Percentiles rank a stretch among this genome's conserved stretches.
Evolutionary conservation across 176 grass and related monocot species (phyloP).

Genomic region (Oryza meyeriana): DNA sequence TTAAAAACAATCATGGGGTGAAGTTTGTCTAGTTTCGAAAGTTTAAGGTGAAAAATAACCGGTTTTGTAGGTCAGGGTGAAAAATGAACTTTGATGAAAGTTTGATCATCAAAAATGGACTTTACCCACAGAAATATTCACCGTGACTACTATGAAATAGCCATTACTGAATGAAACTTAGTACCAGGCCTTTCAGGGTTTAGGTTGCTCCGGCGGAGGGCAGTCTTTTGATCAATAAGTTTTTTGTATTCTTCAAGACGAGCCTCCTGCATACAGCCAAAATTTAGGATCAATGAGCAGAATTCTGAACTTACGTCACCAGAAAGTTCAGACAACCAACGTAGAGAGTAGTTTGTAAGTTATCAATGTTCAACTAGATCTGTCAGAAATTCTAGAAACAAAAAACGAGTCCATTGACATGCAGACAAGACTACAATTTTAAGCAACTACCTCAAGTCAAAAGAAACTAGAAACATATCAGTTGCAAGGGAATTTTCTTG

Average conservation of each 20-base stretch:
- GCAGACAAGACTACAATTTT: background rate
- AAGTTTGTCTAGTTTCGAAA: too few relatives aligned
- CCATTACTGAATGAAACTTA: background rate
- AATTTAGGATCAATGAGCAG: background rate
- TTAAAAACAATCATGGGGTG: too few relatives aligned
- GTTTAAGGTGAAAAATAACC: too few relatives aligned
- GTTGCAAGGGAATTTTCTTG: background rate
- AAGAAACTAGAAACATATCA: constrained; percentile 2
- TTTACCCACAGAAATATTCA: background rate
- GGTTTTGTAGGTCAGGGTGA: too few relatives aligned
- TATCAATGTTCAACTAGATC: constrained; percentile 12
- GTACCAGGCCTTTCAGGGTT: constrained; percentile 97
- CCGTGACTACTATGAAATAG: constrained; percentile 10
- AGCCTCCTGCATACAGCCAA: constrained; percentile 59
- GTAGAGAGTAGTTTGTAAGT: background rate
- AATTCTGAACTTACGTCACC: background rate
- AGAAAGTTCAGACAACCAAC: background rate
- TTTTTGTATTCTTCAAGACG: constrained; percentile 82
- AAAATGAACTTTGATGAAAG: too few relatives aligned
- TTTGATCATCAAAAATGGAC: too few relatives aligned
- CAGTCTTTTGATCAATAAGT: constrained; percentile 66
- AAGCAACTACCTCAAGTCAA: background rate
- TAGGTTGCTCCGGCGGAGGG: constrained; percentile 76
- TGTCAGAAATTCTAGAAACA: background rate
- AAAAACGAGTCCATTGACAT: background rate